Conservation (phyloP, 2,329 filamentous ascomycete species). For the Dothistroma pini region DNA sequence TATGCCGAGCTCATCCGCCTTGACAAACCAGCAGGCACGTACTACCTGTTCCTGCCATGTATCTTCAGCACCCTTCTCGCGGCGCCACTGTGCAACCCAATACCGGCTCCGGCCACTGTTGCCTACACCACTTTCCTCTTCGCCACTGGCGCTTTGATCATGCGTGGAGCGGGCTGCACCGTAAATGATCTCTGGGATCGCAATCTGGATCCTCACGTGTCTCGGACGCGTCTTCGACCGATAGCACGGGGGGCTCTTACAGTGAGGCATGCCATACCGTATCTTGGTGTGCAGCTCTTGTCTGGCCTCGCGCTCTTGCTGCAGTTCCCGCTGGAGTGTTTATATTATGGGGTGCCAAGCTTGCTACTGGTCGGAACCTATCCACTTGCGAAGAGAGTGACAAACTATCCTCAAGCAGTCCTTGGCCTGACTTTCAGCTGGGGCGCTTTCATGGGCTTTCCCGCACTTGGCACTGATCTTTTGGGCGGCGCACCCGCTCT, state of each 20-base stretch:
- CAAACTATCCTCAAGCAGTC: conserved; percentile 81
- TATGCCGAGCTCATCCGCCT: conserved; percentile 79
- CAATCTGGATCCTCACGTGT: conserved; percentile 76
- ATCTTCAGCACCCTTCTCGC: conserved; percentile 80
- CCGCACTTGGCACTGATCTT: conserved; percentile 75
- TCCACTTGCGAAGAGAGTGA: conserved; percentile 79
- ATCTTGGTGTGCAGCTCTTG: conserved; percentile 70
- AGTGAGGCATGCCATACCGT: conserved; percentile 67
- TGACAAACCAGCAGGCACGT: conserved; percentile 76
- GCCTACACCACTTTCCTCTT: conserved; percentile 65
- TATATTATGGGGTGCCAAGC: conserved; percentile 74
- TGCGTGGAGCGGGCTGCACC: conserved; percentile 83
- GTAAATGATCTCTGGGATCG: conserved; percentile 92
- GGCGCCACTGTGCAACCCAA: conserved; percentile 63
- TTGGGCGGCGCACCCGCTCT: conserved; percentile 60
- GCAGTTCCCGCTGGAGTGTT: conserved; percentile 69
- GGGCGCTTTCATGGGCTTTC: conserved; percentile 85
- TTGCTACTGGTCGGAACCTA: conserved; percentile 71
- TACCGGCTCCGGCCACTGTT: conserved; percentile 58
- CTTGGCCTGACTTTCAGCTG: conserved; percentile 83
- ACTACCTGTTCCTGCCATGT: conserved; percentile 83
- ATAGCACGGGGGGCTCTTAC: conserved; percentile 76
- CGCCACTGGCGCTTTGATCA: conserved; percentile 71
- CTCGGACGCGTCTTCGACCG: conserved; percentile 71
- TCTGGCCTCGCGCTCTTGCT: conserved; percentile 69